Conservation (phyloP, 225 moss, liverwort and hornwort species). For the Rhytidiadelphus loreus region DNA sequence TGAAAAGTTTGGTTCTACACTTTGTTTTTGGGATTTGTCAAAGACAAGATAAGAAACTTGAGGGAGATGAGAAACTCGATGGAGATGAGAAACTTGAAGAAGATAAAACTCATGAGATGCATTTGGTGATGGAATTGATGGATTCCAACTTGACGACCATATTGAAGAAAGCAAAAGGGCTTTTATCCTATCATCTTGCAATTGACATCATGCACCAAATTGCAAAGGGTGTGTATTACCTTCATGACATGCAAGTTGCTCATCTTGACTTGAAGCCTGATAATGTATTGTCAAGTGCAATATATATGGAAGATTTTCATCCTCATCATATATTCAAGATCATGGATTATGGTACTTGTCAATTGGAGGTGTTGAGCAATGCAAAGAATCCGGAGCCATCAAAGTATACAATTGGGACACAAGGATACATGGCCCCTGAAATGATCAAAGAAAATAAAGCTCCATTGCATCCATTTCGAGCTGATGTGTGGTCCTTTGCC, state of each 20-base stretch:
- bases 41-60: too few relatives aligned
- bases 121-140: background rate
- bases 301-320: background rate
- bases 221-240: background rate
- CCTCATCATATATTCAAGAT: background rate
- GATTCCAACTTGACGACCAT: background rate
- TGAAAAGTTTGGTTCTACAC: background rate
- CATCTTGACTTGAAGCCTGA: background rate
- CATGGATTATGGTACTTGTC: background rate
- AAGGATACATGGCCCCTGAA: background rate
- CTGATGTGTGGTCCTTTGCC: background rate
- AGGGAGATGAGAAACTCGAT: too few relatives aligned
- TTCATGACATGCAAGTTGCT: background rate
- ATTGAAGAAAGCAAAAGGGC: background rate
- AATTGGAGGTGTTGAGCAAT: background rate
- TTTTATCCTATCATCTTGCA: background rate
- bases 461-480: background rate
- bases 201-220: background rate
- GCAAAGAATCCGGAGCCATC: background rate
- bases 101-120: background rate
- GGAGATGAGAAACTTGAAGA: background rate
- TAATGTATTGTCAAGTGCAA: background rate
- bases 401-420: background rate
- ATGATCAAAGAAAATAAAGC: background rate
- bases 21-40: background rate